Evolutionary conservation across 2,329 filamentous ascomycete genomes (phyloP), one percentile per base, ranked within the genome.

Genomic region (Beauveria bassiana): DNA sequence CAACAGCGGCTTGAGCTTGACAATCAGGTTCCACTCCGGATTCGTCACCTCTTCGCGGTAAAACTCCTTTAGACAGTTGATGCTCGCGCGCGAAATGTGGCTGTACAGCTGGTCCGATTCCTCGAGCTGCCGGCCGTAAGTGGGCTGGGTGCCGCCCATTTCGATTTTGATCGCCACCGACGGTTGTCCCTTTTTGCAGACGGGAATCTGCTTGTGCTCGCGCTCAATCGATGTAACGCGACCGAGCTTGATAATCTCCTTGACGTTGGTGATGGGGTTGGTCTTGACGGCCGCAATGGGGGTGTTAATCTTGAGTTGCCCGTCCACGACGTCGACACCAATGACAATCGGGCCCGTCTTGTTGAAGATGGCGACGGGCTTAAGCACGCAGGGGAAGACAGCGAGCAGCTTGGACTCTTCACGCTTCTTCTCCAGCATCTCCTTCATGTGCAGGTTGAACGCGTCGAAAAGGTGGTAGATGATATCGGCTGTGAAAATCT

Each of bases 381-480:
- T 85, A 61, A 99, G 84, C 43, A 98, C 90, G 72, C 95, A 98
- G 42, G 95, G 96, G 85, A 98, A 99, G 68, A 99, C 93, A 49
- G 95, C 96, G 69, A 95, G 78, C 79, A 97, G 86, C 81, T 98
- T 98, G 70, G 87, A 90, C 70, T 98, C 93, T 71, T 98, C 93
- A 81, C 97, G 97, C 80, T 92, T 93, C 81, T 93, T 88, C 77
- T 93, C 92, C 34, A 88, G 81, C 67, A 96, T 83, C 68, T 90
- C 82, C 34, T 87, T 87, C 90, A 97, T 96, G 76, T 99, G 93
- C 75, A 90, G 91, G 49, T 90, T 98, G 78, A 99, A 99, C 66
- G 90, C 83, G 75, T 99, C 96, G 74, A 99, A 99, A 62, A 99
- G 81, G 75, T 99, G 95, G 77, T 99, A 99, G 71, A 99, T 99